A percentile compares a stretch with the other conserved stretches of the same genome.
Evolutionary conservation across 1,284 basidiomycete species (phyloP).

Genomic region (Thecaphora frezii): DNA sequence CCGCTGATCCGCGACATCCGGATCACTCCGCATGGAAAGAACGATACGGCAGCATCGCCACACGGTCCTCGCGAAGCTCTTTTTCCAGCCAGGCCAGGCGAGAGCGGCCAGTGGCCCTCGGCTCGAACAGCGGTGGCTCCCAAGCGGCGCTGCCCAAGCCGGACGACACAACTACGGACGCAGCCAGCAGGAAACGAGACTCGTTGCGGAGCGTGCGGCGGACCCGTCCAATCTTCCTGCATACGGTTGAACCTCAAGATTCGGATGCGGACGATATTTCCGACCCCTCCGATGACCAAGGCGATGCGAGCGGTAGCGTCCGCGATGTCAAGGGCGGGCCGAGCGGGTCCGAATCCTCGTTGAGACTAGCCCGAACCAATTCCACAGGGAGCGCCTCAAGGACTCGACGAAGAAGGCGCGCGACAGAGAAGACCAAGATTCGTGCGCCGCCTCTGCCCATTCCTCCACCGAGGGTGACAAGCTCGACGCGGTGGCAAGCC

Average conservation of each 20-base stretch:
- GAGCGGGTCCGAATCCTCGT: neutral
- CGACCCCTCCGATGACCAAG: neutral
- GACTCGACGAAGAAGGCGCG: neutral
- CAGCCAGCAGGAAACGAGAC: neutral
- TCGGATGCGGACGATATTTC: neutral
- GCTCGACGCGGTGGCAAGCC: slow-evolving; percentile 29
- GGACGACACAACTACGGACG: too few species aligned
- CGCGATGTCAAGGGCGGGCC: neutral
- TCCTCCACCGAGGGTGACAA: slow-evolving; percentile 23
- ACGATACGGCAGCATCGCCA: slow-evolving; percentile 16
- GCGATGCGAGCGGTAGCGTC: too few species aligned
- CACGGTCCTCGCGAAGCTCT: slow-evolving; percentile 14
- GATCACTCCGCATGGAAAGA: slow-evolving; percentile 28
- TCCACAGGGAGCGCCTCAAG: neutral
- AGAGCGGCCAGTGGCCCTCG: slow-evolving; percentile 8
- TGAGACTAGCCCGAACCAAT: neutral
- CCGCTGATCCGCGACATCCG: slow-evolving; percentile 27
- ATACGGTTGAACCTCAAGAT: neutral
- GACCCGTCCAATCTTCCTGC: too few species aligned
- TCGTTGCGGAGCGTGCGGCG: neutral
- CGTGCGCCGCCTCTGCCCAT: slow-evolving; percentile 4
- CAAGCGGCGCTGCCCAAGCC: too few species aligned
- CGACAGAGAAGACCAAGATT: neutral
- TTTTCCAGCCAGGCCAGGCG: slow-evolving; percentile 11
- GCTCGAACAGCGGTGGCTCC: too few species aligned